Percentiles rank a stretch among this genome's conserved stretches.
phyloP scores from a whole-genome alignment of 2,329 filamentous ascomycete species.

The Huntiella bhutanensis region DNA sequence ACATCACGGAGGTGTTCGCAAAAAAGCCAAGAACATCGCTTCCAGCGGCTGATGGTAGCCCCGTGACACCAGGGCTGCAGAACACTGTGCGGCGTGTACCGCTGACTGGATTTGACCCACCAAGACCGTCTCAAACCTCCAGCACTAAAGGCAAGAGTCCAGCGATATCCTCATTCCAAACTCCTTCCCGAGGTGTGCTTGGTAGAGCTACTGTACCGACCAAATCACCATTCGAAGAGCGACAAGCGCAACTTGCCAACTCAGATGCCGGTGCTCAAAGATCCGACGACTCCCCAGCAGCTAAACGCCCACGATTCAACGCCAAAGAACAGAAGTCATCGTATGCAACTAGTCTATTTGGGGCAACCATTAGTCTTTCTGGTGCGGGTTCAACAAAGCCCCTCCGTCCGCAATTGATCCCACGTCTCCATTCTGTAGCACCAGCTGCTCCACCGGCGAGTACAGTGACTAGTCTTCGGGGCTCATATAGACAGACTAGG shows the following conservation, averaged over 20 bases:
- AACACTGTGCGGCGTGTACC: slow-evolving; percentile 1
- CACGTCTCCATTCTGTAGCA: slow-evolving; percentile 4
- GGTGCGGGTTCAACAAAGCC: neutral
- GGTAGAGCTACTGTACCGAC: slow-evolving; percentile 3
- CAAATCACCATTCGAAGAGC: slow-evolving; percentile 8
- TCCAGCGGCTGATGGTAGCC: slow-evolving; percentile 11
- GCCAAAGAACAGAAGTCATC: slow-evolving; percentile 22
- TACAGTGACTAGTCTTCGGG: slow-evolving; percentile 1
- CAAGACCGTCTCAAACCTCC: neutral
- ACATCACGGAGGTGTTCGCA: slow-evolving; percentile 56
- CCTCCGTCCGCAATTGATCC: slow-evolving; percentile 4
- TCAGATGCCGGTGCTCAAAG: neutral
- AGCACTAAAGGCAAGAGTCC: no score
- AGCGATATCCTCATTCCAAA: neutral
- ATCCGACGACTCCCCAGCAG: neutral
- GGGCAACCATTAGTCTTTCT: slow-evolving; percentile 24
- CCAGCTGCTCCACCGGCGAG: neutral
- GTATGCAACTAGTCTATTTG: slow-evolving; percentile 33
- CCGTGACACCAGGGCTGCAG: slow-evolving; percentile 9
- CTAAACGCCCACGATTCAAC: slow-evolving; percentile 13
- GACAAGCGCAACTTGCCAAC: neutral
- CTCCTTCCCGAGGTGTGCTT: slow-evolving; percentile 3
- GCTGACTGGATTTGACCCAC: slow-evolving; percentile 5
- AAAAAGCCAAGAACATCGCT: slow-evolving; percentile 25
- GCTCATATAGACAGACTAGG: slow-evolving; percentile 2